Percentiles rank a stretch among this genome's conserved stretches.
phyloP scores from a whole-genome alignment of 2,329 filamentous ascomycete genomes.

The Uncinocarpus reesii region DNA sequence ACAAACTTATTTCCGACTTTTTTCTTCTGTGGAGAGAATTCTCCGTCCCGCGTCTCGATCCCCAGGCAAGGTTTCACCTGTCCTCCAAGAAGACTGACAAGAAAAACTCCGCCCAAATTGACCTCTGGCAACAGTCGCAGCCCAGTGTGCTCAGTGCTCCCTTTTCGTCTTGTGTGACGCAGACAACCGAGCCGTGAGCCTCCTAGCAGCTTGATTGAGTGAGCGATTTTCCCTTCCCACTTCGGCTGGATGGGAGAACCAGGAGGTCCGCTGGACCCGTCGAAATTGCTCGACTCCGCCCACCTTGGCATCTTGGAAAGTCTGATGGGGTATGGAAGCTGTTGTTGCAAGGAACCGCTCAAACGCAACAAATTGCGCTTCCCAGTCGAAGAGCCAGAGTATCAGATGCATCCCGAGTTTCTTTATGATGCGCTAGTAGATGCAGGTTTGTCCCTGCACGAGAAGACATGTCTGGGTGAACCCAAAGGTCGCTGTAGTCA shows the following conservation, averaged over 20 bases:
- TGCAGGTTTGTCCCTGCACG: too few species aligned
- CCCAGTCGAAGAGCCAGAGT: too few species aligned
- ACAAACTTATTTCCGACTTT: background rate
- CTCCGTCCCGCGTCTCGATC: background rate
- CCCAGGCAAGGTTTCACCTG: background rate
- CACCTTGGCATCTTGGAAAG: slow-evolving; percentile 7
- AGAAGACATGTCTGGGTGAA: too few species aligned
- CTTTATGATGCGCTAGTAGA: too few species aligned
- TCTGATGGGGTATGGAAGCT: background rate
- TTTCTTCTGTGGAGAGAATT: background rate
- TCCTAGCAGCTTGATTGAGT: background rate
- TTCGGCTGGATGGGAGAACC: background rate
- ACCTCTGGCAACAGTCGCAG: background rate
- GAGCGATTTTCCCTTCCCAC: slow-evolving; percentile 1
- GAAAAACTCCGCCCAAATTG: background rate
- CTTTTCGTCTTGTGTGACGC: background rate
- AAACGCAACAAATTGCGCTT: too few species aligned
- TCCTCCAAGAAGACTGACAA: background rate
- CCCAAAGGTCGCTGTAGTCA: too few species aligned
- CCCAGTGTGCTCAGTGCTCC: background rate
- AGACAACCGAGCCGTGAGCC: background rate
- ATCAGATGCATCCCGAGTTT: too few species aligned
- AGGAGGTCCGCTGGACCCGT: slow-evolving; percentile 3
- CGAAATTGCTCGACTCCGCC: slow-evolving; percentile 5
- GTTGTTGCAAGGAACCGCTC: too few species aligned